Evolutionary conservation across 2,329 filamentous ascomycete species (phyloP).

Genomic region (Calonectria henricotiae): DNA sequence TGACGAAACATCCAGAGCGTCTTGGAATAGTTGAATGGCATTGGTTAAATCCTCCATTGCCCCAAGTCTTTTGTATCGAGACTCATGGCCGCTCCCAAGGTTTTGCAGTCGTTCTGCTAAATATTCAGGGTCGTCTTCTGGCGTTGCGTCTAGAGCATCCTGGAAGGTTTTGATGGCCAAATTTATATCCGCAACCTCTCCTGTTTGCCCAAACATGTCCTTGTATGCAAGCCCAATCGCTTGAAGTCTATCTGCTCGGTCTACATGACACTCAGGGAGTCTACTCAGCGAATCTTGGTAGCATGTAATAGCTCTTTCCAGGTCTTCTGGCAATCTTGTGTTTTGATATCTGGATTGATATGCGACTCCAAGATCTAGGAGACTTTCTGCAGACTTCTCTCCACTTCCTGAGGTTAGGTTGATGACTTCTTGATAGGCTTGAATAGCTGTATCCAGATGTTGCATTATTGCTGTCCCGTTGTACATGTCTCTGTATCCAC

Average conservation of each 20-base stretch:
- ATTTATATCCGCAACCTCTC: neutral
- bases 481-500: neutral
- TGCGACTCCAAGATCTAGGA: neutral
- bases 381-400: neutral
- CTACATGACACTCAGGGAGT: neutral
- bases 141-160: neutral
- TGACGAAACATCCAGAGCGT: neutral
- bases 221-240: neutral
- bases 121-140: neutral
- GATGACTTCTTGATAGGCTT: neutral
- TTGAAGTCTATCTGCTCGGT: neutral
- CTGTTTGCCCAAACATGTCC: neutral
- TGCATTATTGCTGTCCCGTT: neutral
- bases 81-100: neutral
- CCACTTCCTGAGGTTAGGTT: neutral
- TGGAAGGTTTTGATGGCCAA: neutral
- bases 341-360: neutral
- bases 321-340: neutral
- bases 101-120: neutral
- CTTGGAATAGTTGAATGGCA: neutral
- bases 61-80: neutral
- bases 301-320: neutral
- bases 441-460: neutral
- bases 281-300: neutral
- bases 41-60: neutral